Conservation (phyloP, 2,329 filamentous ascomycete genomes). For the Dactylonectria estremocensis region DNA sequence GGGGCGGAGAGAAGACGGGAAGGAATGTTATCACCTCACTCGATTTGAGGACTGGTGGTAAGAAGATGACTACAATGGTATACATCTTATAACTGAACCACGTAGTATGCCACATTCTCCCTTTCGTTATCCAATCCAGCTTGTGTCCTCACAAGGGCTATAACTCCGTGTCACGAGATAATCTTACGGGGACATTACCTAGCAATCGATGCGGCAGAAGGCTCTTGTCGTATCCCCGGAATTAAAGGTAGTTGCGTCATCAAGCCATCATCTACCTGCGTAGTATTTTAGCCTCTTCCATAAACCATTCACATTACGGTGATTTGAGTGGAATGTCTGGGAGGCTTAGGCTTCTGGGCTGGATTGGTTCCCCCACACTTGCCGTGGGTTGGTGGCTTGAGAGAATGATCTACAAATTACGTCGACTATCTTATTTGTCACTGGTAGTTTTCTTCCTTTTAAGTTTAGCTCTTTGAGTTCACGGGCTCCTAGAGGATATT, state of each 20-base stretch:
- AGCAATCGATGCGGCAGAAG: background rate
- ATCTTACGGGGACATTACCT: background rate
- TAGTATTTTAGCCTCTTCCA: slow-evolving; percentile 8
- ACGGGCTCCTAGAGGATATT: slow-evolving; percentile 4
- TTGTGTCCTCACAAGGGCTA: background rate
- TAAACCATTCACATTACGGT: slow-evolving; percentile 6
- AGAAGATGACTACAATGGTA: background rate
- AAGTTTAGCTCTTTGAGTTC: slow-evolving; percentile 7
- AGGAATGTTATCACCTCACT: background rate
- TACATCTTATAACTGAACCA: background rate
- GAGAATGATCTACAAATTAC: slow-evolving; percentile 5
- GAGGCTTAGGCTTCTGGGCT: slow-evolving; percentile 5
- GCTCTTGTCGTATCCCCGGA: background rate
- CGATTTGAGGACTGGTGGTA: background rate
- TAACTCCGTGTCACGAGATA: background rate
- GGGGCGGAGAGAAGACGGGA: background rate
- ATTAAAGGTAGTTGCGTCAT: background rate
- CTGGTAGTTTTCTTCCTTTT: slow-evolving; percentile 6
- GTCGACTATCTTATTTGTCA: background rate
- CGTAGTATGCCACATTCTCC: background rate
- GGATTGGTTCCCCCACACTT: slow-evolving; percentile 5
- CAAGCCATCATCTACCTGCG: slow-evolving; percentile 1
- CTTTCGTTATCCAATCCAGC: background rate
- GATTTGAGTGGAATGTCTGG: background rate
- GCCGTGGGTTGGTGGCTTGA: slow-evolving; percentile 2